Percentiles rank a stretch among this genome's conserved stretches.
Evolutionary conservation across 306 rosid species (phyloP).

Genomic region (Dalbergia oliveri): DNA sequence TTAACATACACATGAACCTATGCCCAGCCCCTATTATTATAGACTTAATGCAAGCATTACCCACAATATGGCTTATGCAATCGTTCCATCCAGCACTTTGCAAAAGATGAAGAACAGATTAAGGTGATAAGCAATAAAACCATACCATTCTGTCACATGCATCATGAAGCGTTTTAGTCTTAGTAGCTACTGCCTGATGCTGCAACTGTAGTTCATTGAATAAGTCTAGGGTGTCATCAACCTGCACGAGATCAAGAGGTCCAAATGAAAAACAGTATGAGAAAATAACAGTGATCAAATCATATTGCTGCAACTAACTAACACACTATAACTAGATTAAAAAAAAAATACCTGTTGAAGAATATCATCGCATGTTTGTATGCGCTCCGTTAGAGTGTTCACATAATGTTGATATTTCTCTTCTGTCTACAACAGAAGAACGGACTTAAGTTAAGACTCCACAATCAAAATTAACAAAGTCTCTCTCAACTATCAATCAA

Average conservation of each 20-base stretch:
- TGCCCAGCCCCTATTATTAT: conserved; percentile 2
- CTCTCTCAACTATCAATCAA: neutral
- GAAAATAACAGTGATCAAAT: conserved; percentile 17
- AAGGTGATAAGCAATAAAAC: conserved; percentile 38
- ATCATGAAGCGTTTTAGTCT: conserved; percentile 98
- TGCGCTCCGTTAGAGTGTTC: conserved; percentile 83
- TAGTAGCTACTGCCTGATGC: conserved; percentile 96
- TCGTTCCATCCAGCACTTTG: conserved; percentile 9
- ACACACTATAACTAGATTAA: neutral
- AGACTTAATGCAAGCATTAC: conserved; percentile 13
- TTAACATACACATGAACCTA: neutral
- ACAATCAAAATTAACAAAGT: conserved; percentile 28
- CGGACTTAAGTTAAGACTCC: conserved; percentile 32
- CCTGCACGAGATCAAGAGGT: conserved; percentile 62
- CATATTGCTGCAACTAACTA: neutral
- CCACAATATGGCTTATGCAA: conserved; percentile 19
- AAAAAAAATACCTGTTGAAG: conserved; percentile 72
- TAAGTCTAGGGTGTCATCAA: conserved; percentile 83
- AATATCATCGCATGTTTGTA: conserved; percentile 91
- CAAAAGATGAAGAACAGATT: conserved; percentile 22
- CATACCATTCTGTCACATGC: conserved; percentile 93
- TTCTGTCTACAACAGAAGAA: conserved; percentile 73
- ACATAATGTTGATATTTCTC: conserved; percentile 95
- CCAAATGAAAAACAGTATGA: conserved; percentile 35
- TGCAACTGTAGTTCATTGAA: conserved; percentile 88